These are phyloP conservation scores for Botryotinia narcissicola DNA, from an alignment of 2,329 filamentous ascomycete genomes.

Conservation along the genomic window DNA sequence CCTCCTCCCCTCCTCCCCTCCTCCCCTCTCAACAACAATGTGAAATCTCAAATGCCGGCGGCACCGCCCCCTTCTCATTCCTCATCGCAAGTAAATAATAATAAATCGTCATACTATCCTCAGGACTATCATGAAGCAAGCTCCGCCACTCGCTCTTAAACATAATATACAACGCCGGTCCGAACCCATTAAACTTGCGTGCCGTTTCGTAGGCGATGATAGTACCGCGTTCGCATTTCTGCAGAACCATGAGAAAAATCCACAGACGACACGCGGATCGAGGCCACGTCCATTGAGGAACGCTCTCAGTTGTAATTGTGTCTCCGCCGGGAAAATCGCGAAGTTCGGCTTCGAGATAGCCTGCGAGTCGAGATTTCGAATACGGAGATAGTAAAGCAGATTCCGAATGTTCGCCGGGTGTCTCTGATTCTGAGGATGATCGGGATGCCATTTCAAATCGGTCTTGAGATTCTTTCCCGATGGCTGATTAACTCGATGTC, in stretches of 20 bases:
- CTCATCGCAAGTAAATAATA: neutral
- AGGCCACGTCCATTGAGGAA: neutral
- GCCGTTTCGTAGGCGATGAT: neutral
- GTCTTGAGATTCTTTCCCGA: neutral
- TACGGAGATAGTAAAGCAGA: neutral
- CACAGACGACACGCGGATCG: neutral
- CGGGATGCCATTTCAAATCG: neutral
- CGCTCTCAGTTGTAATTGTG: neutral
- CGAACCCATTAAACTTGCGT: neutral
- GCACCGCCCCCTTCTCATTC: neutral
- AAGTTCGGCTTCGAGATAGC: neutral
- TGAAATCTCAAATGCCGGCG: neutral
- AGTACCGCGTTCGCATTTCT: neutral
- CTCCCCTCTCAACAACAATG: neutral
- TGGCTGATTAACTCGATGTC: accelerated
- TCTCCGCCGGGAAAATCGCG: neutral
- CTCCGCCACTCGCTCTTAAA: neutral
- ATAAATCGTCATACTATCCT: neutral
- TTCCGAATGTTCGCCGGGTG: neutral
- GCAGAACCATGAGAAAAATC: neutral
- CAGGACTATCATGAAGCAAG: neutral
- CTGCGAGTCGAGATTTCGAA: neutral
- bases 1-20: neutral
- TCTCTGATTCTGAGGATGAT: neutral
- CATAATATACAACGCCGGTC: neutral